phyloP scores from a whole-genome alignment of 371 early-diverging fungal genomes.

The Coemansia sp. region DNA sequence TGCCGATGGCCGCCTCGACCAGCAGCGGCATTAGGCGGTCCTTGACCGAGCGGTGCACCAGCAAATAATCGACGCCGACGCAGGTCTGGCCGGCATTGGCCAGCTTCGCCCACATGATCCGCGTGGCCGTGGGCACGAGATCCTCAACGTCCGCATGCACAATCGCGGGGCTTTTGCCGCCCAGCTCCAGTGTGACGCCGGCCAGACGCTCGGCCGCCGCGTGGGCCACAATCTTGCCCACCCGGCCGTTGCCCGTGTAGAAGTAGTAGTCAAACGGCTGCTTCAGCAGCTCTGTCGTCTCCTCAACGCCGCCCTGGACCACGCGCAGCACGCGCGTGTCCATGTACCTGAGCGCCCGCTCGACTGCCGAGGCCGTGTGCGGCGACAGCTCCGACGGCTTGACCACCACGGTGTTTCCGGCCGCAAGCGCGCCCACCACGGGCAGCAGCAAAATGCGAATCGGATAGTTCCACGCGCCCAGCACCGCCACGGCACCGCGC shows the following conservation, averaged over 20 bases:
- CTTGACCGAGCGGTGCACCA: conserved; percentile 59
- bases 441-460: conserved; percentile 74
- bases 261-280: conserved; percentile 81
- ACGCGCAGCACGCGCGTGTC: conserved; percentile 67
- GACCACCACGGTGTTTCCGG: conserved; percentile 83
- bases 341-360: conserved; percentile 69
- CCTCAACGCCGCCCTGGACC: conserved; percentile 77
- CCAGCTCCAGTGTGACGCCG: conserved; percentile 79
- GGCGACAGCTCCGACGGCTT: conserved; percentile 90
- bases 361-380: conserved; percentile 67
- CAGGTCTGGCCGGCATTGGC: conserved; percentile 89
- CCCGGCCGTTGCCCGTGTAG: conserved; percentile 80
- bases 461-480: conserved; percentile 91
- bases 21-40: conserved; percentile 59
- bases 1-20: conserved; percentile 47
- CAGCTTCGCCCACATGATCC: conserved; percentile 83
- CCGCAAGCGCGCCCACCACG: conserved; percentile 82
- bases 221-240: conserved; percentile 75
- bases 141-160: conserved; percentile 65
- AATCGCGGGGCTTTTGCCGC: conserved; percentile 84
- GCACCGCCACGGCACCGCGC: conserved; percentile 71
- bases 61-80: conserved; percentile 83
- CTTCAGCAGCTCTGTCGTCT: conserved; percentile 74
- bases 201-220: conserved; percentile 77
- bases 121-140: conserved; percentile 64